These are phyloP conservation scores for Arabis alpina DNA, from an alignment of 345 rosid genomes.

Conservation along the genomic window DNA sequence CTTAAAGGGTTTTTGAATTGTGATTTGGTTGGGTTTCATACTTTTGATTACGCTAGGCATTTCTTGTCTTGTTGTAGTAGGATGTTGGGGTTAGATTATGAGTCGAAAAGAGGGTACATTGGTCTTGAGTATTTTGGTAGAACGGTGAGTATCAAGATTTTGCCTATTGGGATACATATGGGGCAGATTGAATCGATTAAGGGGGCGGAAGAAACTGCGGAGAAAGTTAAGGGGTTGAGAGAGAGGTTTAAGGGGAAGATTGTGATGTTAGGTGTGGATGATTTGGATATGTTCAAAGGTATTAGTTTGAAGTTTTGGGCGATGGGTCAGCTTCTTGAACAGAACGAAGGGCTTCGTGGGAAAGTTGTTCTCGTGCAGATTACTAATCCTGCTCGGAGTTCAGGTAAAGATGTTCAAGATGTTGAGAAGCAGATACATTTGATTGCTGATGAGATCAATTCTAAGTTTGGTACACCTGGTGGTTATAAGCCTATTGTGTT, in stretches of 20 bases:
- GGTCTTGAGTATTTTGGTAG: constrained; percentile 80
- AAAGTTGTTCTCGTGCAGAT: constrained; percentile 76
- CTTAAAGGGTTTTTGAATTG: constrained; percentile 71
- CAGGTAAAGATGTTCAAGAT: constrained; percentile 74
- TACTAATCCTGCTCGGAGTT: constrained; percentile 78
- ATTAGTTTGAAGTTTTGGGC: constrained; percentile 75
- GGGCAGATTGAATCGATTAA: constrained; percentile 61
- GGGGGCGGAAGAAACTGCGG: constrained; percentile 46
- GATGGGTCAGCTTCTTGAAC: constrained; percentile 64
- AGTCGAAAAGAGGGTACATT: constrained; percentile 83
- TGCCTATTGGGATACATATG: constrained; percentile 80
- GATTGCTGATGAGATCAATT: constrained; percentile 55
- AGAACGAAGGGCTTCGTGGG: constrained; percentile 48
- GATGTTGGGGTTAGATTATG: constrained; percentile 78
- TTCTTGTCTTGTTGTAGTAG: constrained; percentile 85
- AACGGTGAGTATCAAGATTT: constrained; percentile 75
- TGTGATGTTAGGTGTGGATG: constrained; percentile 78
- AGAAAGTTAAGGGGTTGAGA: constrained; percentile 61
- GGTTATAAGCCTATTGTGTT: constrained; percentile 72
- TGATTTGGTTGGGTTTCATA: constrained; percentile 84
- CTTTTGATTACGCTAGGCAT: constrained; percentile 87
- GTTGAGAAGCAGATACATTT: constrained; percentile 51
- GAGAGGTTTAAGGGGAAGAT: constrained; percentile 55
- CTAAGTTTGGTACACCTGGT: constrained; percentile 53
- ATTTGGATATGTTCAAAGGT: constrained; percentile 82